Evolutionary conservation across 164 flowering plant genomes (phyloP), one percentile per base, ranked within the genome.

Genomic region (Magnolia officinalis): DNA sequence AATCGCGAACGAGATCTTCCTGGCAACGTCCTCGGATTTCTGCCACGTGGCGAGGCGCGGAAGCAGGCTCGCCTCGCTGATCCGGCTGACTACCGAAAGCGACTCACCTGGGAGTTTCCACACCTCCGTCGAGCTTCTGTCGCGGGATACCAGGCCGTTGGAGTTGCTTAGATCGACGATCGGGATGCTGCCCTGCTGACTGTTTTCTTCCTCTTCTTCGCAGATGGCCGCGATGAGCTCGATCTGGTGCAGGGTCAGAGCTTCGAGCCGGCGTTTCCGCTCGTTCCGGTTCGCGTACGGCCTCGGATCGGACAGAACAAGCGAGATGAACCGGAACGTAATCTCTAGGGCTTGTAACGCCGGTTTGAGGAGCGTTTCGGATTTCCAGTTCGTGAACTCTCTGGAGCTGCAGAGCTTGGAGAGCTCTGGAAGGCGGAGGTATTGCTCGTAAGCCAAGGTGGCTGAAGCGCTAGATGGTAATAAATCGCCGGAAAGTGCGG

Each of bases 11-110:
- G 85, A 69, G 50, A 92, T 86, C 80, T 83, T 90, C 83, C 86
- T 71, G 2, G 94, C 96, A 0, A 88, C 70, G 52, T 79, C 91
- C 63, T 91, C 93, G 11, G 94, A 85, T 78, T 82, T 90, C 70
- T 79, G 84, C 98, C 98, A 93, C 81, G 91, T 75, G 59, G 90
- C 91, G 0, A 95, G 93, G 1, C 92, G 83, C 2, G 98, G 98
- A 1, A 95, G 86, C 79, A 93, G 73, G 84, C 98, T 95, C 50
- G 73, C 87, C 67, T 89, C 97, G 83, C 98, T 95, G 23, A 82
- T 74, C 2, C 85, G 82, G 85, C 84, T 88, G 71, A 90, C 95
- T 29, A 90, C 86, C 72, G 87, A 73, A 10, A 45, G 20, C 24
- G 84, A 52, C 24, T 71, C 85, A 6, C 85, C 94, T 0, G 88